Evolutionary conservation across 768 basidiomycete species (phyloP).

Genomic region (Suillus variegatus): DNA sequence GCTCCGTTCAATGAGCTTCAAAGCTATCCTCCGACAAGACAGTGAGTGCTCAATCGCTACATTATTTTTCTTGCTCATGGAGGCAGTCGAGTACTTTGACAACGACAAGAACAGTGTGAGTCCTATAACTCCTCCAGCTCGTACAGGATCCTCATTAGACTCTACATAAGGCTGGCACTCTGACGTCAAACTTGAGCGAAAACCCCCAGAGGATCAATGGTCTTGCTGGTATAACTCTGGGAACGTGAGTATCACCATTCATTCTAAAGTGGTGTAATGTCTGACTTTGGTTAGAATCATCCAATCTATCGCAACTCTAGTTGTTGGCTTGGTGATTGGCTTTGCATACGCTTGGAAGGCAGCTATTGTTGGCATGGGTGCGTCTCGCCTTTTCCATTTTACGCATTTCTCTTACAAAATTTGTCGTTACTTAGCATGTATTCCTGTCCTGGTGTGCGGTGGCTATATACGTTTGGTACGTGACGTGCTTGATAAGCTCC

Average conservation of each 20-base stretch:
- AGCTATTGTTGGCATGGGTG: constrained; percentile 80
- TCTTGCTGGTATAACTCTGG: constrained; percentile 84
- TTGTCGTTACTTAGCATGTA: constrained; percentile 50
- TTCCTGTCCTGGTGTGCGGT: constrained; percentile 62
- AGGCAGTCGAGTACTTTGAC: constrained; percentile 40
- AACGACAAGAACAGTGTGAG: constrained; percentile 37
- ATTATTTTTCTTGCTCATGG: too few relatives aligned
- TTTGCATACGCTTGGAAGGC: constrained; percentile 76
- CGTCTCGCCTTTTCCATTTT: constrained; percentile 17
- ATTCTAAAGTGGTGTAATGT: neutral
- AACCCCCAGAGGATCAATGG: constrained; percentile 90
- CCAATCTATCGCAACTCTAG: constrained; percentile 68
- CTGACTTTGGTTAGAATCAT: constrained; percentile 54
- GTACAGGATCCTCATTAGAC: neutral
- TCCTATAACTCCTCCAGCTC: neutral
- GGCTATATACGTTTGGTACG: constrained; percentile 83
- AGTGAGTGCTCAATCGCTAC: constrained; percentile 28
- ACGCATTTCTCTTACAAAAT: neutral
- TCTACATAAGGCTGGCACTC: constrained; percentile 61
- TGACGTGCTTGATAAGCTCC: neutral
- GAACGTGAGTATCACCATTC: constrained; percentile 49
- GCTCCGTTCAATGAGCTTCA: constrained; percentile 40
- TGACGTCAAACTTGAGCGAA: constrained; percentile 80
- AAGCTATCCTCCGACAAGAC: constrained; percentile 46
- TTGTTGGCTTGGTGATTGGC: constrained; percentile 75